A percentile compares a stretch with the other conserved stretches of the same genome.
These are phyloP conservation scores for Marchantia polymorpha DNA, from an alignment of 225 moss, liverwort and hornwort genomes.

Conservation along the genomic window DNA sequence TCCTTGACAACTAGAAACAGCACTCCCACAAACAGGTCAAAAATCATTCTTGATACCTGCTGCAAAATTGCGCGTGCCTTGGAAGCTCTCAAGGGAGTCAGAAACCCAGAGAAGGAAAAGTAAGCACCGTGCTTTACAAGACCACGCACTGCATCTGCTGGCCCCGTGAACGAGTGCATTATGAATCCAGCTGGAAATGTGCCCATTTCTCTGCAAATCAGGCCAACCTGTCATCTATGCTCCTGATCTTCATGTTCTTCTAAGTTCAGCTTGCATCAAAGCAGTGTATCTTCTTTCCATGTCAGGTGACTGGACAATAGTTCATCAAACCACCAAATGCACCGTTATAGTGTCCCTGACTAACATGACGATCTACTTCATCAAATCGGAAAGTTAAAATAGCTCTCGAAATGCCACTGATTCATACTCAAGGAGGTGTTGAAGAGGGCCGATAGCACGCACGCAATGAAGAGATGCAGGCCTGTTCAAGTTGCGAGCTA, in stretches of 20 bases:
- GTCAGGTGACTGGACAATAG: no score
- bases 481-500: slow-evolving; percentile 67
- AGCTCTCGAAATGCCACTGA: no score
- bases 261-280: no score
- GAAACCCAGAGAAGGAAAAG: slow-evolving; percentile 81
- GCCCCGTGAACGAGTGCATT: slow-evolving; percentile 73
- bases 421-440: slow-evolving; percentile 47
- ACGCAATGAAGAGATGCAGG: slow-evolving; percentile 87
- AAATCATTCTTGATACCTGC: slow-evolving; percentile 28
- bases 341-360: no score
- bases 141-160: slow-evolving; percentile 58
- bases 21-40: neutral
- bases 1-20: neutral
- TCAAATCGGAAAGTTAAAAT: no score
- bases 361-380: no score
- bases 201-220: slow-evolving; percentile 59
- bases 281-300: no score
- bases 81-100: slow-evolving; percentile 51
- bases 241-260: no score
- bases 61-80: slow-evolving; percentile 48
- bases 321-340: no score
- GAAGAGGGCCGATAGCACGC: slow-evolving; percentile 53
- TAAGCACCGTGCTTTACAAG: slow-evolving; percentile 57
- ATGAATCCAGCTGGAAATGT: slow-evolving; percentile 78
- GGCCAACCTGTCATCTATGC: neutral